These are phyloP conservation scores for Diaporthe australafricana DNA, from an alignment of 2,329 filamentous ascomycete species.

Conservation along the genomic window DNA sequence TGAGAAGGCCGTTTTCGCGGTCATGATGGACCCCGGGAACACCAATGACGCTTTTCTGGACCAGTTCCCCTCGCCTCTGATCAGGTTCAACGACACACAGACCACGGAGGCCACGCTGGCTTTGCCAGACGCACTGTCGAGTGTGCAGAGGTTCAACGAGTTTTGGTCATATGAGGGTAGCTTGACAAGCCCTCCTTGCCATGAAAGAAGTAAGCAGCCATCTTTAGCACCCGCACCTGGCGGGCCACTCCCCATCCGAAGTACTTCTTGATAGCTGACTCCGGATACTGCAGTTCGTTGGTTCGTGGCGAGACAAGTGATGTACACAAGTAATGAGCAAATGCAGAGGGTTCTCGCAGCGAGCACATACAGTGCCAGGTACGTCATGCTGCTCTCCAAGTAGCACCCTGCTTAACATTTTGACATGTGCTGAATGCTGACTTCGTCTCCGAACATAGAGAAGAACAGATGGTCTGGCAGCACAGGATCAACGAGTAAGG, in stretches of 20 bases:
- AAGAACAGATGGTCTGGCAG: conserved; percentile 58
- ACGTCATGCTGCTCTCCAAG: background rate
- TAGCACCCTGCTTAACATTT: background rate
- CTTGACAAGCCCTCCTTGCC: conserved; percentile 59
- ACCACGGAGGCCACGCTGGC: conserved; percentile 42
- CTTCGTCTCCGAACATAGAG: conserved; percentile 40
- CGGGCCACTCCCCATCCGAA: background rate
- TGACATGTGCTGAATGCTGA: background rate
- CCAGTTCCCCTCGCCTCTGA: conserved; percentile 52
- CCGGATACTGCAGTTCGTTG: conserved; percentile 47
- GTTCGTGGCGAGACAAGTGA: conserved; percentile 45
- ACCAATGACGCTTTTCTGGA: conserved; percentile 52
- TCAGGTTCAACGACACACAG: conserved; percentile 51
- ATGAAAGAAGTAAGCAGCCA: conserved; percentile 48
- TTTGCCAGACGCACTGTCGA: conserved; percentile 47
- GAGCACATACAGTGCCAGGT: conserved; percentile 55
- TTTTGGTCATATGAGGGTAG: conserved; percentile 62
- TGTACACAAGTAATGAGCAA: conserved; percentile 57
- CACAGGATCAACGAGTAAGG: conserved; percentile 56
- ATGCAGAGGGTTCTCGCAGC: conserved; percentile 59
- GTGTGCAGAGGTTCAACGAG: conserved; percentile 53
- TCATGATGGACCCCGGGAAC: conserved; percentile 58
- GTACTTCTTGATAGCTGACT: background rate
- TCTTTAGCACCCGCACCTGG: background rate
- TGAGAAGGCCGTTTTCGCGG: conserved; percentile 57